phyloP scores from a whole-genome alignment of 768 basidiomycete species.

The Termitomyces sp. region DNA sequence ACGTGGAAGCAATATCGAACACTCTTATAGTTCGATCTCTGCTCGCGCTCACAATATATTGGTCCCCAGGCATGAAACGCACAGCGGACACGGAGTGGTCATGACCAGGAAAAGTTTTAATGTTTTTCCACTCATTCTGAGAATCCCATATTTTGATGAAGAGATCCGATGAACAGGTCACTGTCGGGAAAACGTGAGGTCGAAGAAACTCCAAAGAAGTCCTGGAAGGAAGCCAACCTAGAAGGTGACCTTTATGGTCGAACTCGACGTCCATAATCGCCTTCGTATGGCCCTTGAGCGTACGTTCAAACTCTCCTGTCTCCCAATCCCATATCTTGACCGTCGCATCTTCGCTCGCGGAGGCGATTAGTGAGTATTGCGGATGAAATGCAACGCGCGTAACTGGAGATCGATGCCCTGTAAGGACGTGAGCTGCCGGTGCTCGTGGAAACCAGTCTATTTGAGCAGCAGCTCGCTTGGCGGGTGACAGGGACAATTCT shows the following conservation, averaged over 20 bases:
- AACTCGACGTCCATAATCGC: constrained; percentile 84
- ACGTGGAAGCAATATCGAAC: constrained; percentile 87
- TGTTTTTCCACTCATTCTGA: constrained; percentile 85
- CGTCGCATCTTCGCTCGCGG: constrained; percentile 83
- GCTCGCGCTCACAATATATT: constrained; percentile 79
- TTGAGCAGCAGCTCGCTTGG: constrained; percentile 53
- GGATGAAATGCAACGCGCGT: constrained; percentile 85
- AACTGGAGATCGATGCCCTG: constrained; percentile 72
- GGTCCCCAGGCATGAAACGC: constrained; percentile 80
- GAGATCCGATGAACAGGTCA: constrained; percentile 75
- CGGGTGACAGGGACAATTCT: constrained; percentile 43
- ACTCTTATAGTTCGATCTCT: constrained; percentile 82
- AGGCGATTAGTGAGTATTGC: constrained; percentile 73
- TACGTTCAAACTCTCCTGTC: constrained; percentile 87
- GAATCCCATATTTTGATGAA: constrained; percentile 93
- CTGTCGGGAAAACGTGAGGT: constrained; percentile 15
- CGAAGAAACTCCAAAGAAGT: neutral
- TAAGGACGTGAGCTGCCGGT: constrained; percentile 71
- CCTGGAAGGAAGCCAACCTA: constrained; percentile 47
- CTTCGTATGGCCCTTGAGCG: constrained; percentile 89
- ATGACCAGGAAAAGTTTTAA: constrained; percentile 82
- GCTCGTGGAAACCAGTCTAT: constrained; percentile 87
- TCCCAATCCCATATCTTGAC: constrained; percentile 98
- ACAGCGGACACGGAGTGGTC: constrained; percentile 89
- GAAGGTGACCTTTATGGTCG: constrained; percentile 75